A percentile compares a stretch with the other conserved stretches of the same genome.
Conservation (phyloP, 306 rosid genomes). For the Cajanus cajan region DNA sequence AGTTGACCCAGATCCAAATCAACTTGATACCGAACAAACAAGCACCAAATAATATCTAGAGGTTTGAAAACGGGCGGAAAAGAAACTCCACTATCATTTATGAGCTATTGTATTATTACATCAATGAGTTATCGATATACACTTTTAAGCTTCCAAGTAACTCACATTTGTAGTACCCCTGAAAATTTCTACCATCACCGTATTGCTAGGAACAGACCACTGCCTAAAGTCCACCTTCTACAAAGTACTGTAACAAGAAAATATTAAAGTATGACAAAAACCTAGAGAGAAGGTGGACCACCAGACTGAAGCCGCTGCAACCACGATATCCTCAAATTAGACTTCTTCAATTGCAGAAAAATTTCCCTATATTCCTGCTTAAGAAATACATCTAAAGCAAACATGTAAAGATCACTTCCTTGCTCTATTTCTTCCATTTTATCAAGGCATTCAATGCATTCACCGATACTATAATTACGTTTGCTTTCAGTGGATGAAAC, state of each 20-base stretch:
- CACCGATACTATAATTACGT: constrained; percentile 60
- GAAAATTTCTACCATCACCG: constrained; percentile 12
- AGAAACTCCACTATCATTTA: background rate
- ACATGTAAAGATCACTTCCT: constrained; percentile 71
- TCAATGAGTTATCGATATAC: background rate
- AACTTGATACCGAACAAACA: no score
- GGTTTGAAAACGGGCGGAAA: constrained; percentile 3
- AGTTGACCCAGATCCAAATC: no score
- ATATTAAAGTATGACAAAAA: constrained; percentile 1
- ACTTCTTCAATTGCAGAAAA: constrained; percentile 62
- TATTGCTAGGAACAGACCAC: constrained; percentile 4
- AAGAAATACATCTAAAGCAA: constrained; percentile 71
- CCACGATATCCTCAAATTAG: constrained; percentile 67
- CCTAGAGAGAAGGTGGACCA: constrained; percentile 40
- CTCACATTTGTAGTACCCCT: background rate
- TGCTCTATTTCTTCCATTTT: constrained; percentile 62
- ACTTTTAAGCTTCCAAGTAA: constrained; percentile 15
- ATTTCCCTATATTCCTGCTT: constrained; percentile 74
- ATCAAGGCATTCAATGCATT: constrained; percentile 70
- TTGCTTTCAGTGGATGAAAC: constrained; percentile 33
- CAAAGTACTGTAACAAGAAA: constrained; percentile 9
- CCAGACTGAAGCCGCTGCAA: constrained; percentile 61
- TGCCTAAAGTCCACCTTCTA: background rate
- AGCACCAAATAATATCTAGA: background rate
- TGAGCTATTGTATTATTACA: background rate